These are phyloP conservation scores for Lasiodiplodia sp. DNA, from an alignment of 2,329 filamentous ascomycete species.

Conservation along the genomic window DNA sequence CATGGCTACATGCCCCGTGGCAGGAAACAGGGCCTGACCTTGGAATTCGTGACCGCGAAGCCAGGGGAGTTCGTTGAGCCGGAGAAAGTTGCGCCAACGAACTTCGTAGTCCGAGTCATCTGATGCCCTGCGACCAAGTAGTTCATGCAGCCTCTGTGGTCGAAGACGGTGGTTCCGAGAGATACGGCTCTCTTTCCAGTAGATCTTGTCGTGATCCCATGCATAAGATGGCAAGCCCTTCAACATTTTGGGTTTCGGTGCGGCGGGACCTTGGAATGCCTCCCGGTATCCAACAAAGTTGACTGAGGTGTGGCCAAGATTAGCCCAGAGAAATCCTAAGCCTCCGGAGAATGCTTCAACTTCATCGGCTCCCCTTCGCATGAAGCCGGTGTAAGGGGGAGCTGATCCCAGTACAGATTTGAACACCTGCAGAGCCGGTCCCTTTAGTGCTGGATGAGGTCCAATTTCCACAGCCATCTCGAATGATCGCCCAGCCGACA, in stretches of 20 bases:
- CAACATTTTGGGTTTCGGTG: not conserved
- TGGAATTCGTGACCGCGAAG: conserved; percentile 36
- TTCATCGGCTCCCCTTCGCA: conserved; percentile 39
- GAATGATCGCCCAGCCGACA: conserved; percentile 35
- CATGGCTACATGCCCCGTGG: conserved; percentile 53
- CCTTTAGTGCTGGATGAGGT: conserved; percentile 55
- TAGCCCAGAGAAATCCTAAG: conserved; percentile 34
- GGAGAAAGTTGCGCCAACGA: conserved; percentile 34
- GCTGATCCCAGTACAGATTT: conserved; percentile 33
- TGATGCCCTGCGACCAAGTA: conserved; percentile 30
- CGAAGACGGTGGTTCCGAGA: conserved; percentile 29
- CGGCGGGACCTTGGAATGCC: not conserved
- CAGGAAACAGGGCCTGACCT: conserved; percentile 52
- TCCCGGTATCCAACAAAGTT: conserved; percentile 18
- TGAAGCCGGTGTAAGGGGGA: conserved; percentile 34
- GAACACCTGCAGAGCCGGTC: conserved; percentile 49
- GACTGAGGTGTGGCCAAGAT: conserved; percentile 3
- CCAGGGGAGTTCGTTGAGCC: conserved; percentile 34
- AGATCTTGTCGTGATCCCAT: conserved; percentile 29
- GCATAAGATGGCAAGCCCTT: conserved; percentile 24
- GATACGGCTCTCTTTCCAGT: conserved; percentile 32
- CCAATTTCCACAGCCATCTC: conserved; percentile 55
- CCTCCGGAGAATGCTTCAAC: conserved; percentile 35
- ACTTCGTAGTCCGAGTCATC: conserved; percentile 19
- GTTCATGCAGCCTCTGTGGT: conserved; percentile 29